phyloP scores from a whole-genome alignment of 257 asterid species.

The Nicotiana obtusifolia region DNA sequence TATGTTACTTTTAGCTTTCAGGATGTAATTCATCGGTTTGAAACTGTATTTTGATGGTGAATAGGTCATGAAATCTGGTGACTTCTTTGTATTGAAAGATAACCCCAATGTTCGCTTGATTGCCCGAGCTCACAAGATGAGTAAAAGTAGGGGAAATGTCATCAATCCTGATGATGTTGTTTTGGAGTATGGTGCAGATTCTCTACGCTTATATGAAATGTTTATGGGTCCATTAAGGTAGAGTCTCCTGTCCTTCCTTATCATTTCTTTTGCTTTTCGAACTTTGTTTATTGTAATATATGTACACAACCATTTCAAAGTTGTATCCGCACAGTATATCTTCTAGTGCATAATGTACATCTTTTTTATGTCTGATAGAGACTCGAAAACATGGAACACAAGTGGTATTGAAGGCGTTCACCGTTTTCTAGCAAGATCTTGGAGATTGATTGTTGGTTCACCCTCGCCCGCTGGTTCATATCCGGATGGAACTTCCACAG shows the following conservation, averaged over 20 bases:
- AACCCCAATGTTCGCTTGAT: constrained; percentile 57
- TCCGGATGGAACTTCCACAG: constrained; percentile 53
- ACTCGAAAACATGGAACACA: constrained; percentile 94
- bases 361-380: constrained; percentile 41
- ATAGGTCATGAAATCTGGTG: constrained; percentile 78
- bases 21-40: neutral
- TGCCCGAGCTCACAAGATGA: constrained; percentile 94
- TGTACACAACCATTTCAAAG: neutral
- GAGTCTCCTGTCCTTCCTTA: constrained; percentile 10
- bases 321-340: neutral
- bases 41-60: constrained; percentile 14
- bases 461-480: constrained; percentile 66
- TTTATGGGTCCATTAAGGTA: constrained; percentile 99
- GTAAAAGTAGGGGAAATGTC: constrained; percentile 97
- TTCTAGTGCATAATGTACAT: neutral
- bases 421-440: constrained; percentile 84
- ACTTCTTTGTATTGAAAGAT: constrained; percentile 76
- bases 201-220: constrained; percentile 98
- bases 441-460: constrained; percentile 85
- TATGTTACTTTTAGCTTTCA: neutral
- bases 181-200: constrained; percentile 87
- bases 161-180: constrained; percentile 96
- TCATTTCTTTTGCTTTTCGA: constrained; percentile 10
- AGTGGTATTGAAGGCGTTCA: constrained; percentile 98
- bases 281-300: neutral